Evolutionary conservation across 2,329 filamentous ascomycete species (phyloP).

Genomic region (Ophiostoma sp.): DNA sequence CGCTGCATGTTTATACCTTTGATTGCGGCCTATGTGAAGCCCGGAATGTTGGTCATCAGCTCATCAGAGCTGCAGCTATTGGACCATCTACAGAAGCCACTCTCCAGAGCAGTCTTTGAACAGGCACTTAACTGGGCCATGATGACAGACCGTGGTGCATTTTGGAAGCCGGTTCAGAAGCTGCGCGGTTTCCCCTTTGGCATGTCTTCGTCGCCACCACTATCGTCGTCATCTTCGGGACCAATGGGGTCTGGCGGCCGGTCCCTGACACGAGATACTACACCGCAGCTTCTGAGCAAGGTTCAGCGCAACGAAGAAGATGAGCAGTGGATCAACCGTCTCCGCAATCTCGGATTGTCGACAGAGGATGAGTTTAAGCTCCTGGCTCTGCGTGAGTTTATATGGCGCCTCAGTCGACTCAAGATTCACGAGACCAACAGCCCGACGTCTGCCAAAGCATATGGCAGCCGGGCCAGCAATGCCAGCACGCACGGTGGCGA

Average conservation of each 20-base stretch:
- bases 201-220: constrained; percentile 44
- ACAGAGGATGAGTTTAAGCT: constrained; percentile 86
- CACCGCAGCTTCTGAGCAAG: constrained; percentile 52
- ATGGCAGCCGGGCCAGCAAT: constrained; percentile 27
- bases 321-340: constrained; percentile 80
- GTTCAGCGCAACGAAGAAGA: constrained; percentile 82
- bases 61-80: constrained; percentile 63
- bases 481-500: neutral
- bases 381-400: constrained; percentile 78
- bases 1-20: constrained; percentile 79
- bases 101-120: constrained; percentile 76
- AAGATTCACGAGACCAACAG: constrained; percentile 51
- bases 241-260: neutral
- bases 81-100: constrained; percentile 74
- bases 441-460: constrained; percentile 23
- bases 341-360: constrained; percentile 77
- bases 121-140: constrained; percentile 80
- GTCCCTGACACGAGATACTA: neutral
- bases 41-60: constrained; percentile 49
- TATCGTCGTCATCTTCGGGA: neutral
- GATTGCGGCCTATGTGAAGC: constrained; percentile 74
- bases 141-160: constrained; percentile 72
- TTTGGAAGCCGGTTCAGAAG: constrained; percentile 75
- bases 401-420: constrained; percentile 76
- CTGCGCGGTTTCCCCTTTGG: constrained; percentile 57